A percentile compares a stretch with the other conserved stretches of the same genome.
Evolutionary conservation across 805 yeast genomes (phyloP).

Genomic region (Kuraishia piskuri): DNA sequence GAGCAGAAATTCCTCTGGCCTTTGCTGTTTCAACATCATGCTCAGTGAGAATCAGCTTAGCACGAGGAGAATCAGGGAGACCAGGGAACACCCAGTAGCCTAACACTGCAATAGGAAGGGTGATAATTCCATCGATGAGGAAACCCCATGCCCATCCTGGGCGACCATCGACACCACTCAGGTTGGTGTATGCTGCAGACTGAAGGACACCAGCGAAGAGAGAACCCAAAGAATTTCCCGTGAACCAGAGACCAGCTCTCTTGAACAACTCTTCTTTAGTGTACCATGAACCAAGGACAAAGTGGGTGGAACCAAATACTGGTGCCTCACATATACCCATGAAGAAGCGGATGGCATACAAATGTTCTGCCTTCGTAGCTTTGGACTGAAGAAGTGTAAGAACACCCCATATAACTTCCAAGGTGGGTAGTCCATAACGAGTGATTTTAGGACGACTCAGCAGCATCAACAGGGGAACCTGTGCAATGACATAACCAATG

Average conservation of each 20-base stretch:
- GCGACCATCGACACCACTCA: slow-evolving; percentile 7
- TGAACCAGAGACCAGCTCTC: slow-evolving; percentile 25
- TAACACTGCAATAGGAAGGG: slow-evolving; percentile 29
- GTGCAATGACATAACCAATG: slow-evolving; percentile 45
- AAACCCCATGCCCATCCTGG: slow-evolving; percentile 37
- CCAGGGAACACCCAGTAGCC: slow-evolving; percentile 23
- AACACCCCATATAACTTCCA: slow-evolving; percentile 38
- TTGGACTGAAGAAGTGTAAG: slow-evolving; percentile 29
- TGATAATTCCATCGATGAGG: slow-evolving; percentile 32
- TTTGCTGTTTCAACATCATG: slow-evolving; percentile 37
- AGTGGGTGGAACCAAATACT: slow-evolving; percentile 40
- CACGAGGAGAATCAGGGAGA: slow-evolving; percentile 36
- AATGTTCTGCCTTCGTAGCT: slow-evolving; percentile 17
- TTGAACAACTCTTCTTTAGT: slow-evolving; percentile 25
- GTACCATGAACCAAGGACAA: slow-evolving; percentile 30
- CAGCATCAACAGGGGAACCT: slow-evolving; percentile 37
- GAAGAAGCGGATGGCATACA: slow-evolving; percentile 26
- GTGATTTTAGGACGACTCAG: slow-evolving; percentile 32
- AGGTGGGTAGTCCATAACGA: slow-evolving; percentile 29
- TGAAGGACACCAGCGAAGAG: slow-evolving; percentile 30
- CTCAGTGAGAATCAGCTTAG: slow-evolving; percentile 31
- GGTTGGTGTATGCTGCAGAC: slow-evolving; percentile 20
- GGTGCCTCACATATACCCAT: slow-evolving; percentile 40
- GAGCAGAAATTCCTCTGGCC: slow-evolving; percentile 14
- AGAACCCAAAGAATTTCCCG: slow-evolving; percentile 26